Conservation (phyloP, 2,329 filamentous ascomycete genomes). For the Monilinia fructigena region DNA sequence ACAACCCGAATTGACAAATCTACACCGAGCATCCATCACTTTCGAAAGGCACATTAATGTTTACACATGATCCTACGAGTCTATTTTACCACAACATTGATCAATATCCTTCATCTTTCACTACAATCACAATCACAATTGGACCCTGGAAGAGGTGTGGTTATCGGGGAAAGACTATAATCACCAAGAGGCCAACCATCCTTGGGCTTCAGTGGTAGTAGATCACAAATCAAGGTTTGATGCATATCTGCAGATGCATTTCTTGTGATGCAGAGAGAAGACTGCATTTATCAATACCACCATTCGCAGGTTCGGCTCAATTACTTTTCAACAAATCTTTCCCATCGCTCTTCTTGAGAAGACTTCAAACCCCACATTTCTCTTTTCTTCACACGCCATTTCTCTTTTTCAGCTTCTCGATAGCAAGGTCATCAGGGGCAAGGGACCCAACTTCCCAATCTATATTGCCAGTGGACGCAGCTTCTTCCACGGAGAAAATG, state of each 20-base stretch:
- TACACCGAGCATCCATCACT: not conserved
- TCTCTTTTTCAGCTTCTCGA: not conserved
- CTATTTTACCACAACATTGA: not conserved
- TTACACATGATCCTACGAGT: not conserved
- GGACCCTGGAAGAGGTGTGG: no score
- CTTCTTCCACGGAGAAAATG: not conserved
- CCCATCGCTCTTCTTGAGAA: not conserved
- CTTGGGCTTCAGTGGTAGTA: not conserved
- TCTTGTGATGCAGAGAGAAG: not conserved
- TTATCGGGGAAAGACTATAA: not conserved
- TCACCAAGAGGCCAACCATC: not conserved
- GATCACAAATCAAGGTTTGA: not conserved
- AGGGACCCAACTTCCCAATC: conserved; percentile 3
- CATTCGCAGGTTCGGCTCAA: not conserved
- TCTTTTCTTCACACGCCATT: not conserved
- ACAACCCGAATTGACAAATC: not conserved
- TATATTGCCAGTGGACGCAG: not conserved
- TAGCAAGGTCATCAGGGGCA: not conserved
- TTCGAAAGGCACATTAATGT: not conserved
- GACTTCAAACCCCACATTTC: not conserved
- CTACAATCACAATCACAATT: not conserved
- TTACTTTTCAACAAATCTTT: no score
- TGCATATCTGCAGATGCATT: not conserved
- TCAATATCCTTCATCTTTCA: not conserved
- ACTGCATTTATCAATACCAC: not conserved